Evolutionary conservation across 306 rosid species (phyloP).

Genomic region (Calophaca sinica): DNA sequence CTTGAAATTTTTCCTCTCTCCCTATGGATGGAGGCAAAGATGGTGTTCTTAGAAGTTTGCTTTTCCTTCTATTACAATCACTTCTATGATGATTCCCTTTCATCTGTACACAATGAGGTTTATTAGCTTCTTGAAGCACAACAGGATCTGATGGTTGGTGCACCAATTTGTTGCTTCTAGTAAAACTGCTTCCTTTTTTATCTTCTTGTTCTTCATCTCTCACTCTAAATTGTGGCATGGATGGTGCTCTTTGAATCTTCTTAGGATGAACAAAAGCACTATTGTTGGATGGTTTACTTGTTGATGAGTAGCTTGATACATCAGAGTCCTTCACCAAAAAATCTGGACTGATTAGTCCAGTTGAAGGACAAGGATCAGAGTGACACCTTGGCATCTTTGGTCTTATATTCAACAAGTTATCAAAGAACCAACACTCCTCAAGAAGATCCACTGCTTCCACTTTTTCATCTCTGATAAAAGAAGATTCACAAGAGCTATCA

Average conservation of each 20-base stretch:
- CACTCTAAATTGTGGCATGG: slow-evolving; percentile 60
- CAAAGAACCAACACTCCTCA: slow-evolving; percentile 86
- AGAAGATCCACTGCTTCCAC: slow-evolving; percentile 71
- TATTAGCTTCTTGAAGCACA: slow-evolving; percentile 36
- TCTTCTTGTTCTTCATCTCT: slow-evolving; percentile 50
- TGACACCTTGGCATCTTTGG: slow-evolving; percentile 63
- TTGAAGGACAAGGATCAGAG: slow-evolving; percentile 72
- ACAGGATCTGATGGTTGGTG: slow-evolving; percentile 48
- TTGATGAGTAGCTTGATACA: slow-evolving; percentile 33
- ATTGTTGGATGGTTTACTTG: slow-evolving; percentile 28
- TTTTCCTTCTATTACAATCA: slow-evolving; percentile 42
- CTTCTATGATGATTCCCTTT: slow-evolving; percentile 44
- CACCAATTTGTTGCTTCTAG: slow-evolving; percentile 31
- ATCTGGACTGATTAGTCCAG: slow-evolving; percentile 38
- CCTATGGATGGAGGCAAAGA: slow-evolving; percentile 57
- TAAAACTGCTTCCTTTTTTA: slow-evolving; percentile 36
- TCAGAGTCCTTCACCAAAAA: slow-evolving; percentile 46
- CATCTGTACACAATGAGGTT: slow-evolving; percentile 37
- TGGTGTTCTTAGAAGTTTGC: slow-evolving; percentile 55
- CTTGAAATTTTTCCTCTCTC: slow-evolving; percentile 56
- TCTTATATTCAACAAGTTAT: slow-evolving; percentile 60
- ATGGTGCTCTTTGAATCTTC: slow-evolving; percentile 59
- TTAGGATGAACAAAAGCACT: slow-evolving; percentile 31
- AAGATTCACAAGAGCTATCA: slow-evolving; percentile 55
- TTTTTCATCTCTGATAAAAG: slow-evolving; percentile 53